Evolutionary conservation across 352 stramenopile species (phyloP).

Genomic region (Elongisporangium undulatum): DNA sequence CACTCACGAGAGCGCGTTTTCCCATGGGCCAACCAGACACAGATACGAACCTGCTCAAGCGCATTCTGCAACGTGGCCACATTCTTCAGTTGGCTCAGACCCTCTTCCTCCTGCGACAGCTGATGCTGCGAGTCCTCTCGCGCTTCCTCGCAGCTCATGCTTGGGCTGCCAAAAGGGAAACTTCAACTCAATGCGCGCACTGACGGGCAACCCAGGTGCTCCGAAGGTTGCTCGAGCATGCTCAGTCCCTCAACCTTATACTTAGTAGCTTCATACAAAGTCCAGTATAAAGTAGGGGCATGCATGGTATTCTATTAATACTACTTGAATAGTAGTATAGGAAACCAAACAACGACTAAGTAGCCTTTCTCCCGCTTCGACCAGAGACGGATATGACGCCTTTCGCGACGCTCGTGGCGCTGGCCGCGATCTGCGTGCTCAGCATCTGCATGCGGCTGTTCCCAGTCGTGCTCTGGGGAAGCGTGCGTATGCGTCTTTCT

Average conservation of each 20-base stretch:
- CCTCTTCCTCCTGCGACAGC: background rate
- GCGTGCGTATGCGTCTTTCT: conserved; percentile 32
- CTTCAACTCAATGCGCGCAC: conserved; percentile 26
- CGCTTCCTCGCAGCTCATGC: background rate
- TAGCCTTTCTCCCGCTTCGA: background rate
- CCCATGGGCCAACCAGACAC: background rate
- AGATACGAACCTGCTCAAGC: conserved; percentile 13
- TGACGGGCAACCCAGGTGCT: conserved; percentile 12
- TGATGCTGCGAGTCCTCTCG: conserved; percentile 3
- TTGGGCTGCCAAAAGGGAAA: conserved; percentile 10
- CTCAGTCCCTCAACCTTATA: background rate
- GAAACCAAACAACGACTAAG: conserved; percentile 1
- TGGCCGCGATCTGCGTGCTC: conserved; percentile 86
- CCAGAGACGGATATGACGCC: conserved; percentile 14
- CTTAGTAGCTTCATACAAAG: background rate
- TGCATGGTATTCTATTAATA: background rate
- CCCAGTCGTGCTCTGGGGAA: conserved; percentile 89
- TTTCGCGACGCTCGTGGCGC: conserved; percentile 31
- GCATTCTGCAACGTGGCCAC: conserved; percentile 20
- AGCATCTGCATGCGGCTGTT: conserved; percentile 90
- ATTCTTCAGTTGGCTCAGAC: conserved; percentile 3
- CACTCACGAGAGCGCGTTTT: background rate
- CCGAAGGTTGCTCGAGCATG: conserved; percentile 34
- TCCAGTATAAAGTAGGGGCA: background rate
- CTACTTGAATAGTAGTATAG: background rate